phyloP scores from a whole-genome alignment of 2,329 filamentous ascomycete species.

The Colletotrichum camelliae region DNA sequence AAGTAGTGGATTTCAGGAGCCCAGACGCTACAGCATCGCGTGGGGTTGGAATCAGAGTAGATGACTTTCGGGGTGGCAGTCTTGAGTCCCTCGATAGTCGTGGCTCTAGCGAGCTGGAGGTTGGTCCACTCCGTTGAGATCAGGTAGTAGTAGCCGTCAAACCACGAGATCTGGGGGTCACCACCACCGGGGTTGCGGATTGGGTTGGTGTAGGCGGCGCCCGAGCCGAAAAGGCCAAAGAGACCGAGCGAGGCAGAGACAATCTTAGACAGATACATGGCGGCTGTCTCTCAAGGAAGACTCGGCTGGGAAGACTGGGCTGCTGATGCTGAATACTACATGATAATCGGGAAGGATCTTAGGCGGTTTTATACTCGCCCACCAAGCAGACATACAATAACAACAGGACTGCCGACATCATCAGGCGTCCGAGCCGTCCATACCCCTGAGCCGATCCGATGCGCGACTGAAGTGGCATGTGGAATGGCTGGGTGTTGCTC shows the following conservation, averaged over 20 bases:
- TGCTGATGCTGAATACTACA: not conserved
- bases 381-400: not conserved
- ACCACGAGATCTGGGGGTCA: conserved; percentile 58
- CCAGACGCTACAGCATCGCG: conserved; percentile 61
- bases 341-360: not conserved
- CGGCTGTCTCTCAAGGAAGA: not conserved
- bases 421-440: not conserved
- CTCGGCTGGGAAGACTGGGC: not conserved
- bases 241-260: not conserved
- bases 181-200: conserved; percentile 54
- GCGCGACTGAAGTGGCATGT: not conserved
- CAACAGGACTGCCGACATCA: not conserved
- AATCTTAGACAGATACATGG: conserved; percentile 3
- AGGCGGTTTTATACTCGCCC: not conserved
- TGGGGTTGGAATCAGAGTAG: conserved; percentile 51
- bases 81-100: conserved; percentile 60
- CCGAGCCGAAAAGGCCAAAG: conserved; percentile 23
- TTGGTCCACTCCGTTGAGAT: conserved; percentile 62
- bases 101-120: conserved; percentile 58
- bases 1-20: conserved; percentile 61
- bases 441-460: not conserved
- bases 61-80: conserved; percentile 55
- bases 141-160: conserved; percentile 61
- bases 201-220: conserved; percentile 54
- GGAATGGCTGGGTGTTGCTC: not conserved